Evolutionary conservation across 2,329 filamentous ascomycete species (phyloP).

Genomic region (Neurospora crassa): DNA sequence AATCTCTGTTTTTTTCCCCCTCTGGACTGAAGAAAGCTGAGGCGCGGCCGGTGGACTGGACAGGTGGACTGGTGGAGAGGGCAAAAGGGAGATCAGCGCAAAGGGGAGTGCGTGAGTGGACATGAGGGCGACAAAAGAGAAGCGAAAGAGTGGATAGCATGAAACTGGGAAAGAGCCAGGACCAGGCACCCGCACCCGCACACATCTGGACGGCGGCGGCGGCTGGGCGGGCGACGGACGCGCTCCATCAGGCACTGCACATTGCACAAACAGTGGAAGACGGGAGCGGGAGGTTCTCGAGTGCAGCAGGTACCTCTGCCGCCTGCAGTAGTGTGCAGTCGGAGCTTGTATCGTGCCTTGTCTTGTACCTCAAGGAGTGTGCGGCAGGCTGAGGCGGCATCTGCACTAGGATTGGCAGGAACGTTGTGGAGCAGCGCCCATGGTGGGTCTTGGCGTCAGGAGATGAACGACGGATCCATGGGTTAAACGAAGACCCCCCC

Average conservation of each 20-base stretch:
- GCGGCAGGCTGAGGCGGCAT: not conserved
- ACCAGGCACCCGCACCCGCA: not conserved
- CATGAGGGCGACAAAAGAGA: not conserved
- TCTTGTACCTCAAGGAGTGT: not conserved
- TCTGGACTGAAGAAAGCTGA: not conserved
- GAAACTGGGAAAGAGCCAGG: not conserved
- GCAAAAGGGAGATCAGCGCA: conserved; percentile 1
- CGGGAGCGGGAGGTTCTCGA: not conserved
- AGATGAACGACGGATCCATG: not conserved
- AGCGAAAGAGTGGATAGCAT: not conserved
- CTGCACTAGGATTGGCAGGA: not conserved
- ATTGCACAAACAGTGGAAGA: not conserved
- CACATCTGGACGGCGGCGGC: not conserved
- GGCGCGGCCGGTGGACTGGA: not conserved
- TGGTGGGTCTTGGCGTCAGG: not conserved
- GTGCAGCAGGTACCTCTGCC: not conserved
- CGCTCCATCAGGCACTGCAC: not conserved
- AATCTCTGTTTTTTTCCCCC: not conserved
- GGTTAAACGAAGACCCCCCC: not conserved
- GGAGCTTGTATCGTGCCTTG: not conserved
- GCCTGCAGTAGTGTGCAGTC: not conserved
- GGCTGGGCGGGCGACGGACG: not conserved
- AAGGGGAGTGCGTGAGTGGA: not conserved
- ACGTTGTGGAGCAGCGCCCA: not conserved
- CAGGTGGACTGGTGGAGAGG: not conserved